Evolutionary conservation across 257 asterid genomes (phyloP).

Genomic region (Fraxinus americana): DNA sequence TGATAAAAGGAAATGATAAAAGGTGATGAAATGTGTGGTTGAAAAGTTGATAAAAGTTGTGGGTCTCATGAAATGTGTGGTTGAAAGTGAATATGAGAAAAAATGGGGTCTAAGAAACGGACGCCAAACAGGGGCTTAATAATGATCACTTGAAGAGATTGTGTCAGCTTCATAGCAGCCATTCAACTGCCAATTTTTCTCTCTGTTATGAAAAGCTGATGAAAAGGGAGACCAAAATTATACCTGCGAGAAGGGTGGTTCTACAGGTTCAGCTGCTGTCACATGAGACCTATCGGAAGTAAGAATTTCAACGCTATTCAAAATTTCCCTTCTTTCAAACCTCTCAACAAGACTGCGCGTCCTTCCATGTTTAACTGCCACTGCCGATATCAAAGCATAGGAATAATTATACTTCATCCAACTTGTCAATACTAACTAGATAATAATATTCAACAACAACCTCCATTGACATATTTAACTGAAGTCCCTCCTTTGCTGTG

Average conservation of each 20-base stretch:
- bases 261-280: constrained; percentile 23
- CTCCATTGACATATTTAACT: constrained; percentile 52
- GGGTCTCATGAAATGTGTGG: too few relatives aligned
- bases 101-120: too few relatives aligned
- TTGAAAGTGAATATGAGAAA: too few relatives aligned
- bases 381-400: constrained; percentile 33
- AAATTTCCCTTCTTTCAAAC: constrained; percentile 43
- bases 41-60: too few relatives aligned
- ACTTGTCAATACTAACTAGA: not conserved
- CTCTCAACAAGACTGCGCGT: constrained; percentile 57
- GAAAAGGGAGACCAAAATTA: constrained; percentile 4
- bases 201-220: not conserved
- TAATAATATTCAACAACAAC: constrained; percentile 26
- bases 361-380: constrained; percentile 50
- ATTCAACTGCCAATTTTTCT: not conserved
- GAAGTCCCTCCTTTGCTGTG: constrained; percentile 32
- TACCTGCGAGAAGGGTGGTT: constrained; percentile 10
- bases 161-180: not conserved
- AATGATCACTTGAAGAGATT: not conserved
- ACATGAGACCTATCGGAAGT: constrained; percentile 19
- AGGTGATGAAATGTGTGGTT: too few relatives aligned
- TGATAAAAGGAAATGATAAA: too few relatives aligned
- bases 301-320: constrained; percentile 26
- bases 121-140: not conserved
- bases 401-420: constrained; percentile 1